Evolutionary conservation across 2,329 filamentous ascomycete species (phyloP).

Genomic region (Sphaerulina musiva): DNA sequence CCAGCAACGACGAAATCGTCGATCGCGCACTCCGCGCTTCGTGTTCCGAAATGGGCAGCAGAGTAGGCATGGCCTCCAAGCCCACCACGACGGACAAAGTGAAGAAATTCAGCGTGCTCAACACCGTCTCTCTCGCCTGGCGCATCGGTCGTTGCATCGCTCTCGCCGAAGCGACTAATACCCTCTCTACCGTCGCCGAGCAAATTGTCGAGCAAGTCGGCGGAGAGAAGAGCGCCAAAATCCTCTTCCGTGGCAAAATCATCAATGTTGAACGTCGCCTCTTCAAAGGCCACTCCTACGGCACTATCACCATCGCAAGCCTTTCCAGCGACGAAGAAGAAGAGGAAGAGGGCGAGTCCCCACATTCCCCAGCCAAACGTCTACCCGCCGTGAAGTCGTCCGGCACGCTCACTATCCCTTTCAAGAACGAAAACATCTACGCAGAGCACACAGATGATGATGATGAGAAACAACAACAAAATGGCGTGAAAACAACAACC

Average conservation of each 20-base stretch:
- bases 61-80: conserved; percentile 38
- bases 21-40: conserved; percentile 38
- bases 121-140: conserved; percentile 43
- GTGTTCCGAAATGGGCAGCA: conserved; percentile 38
- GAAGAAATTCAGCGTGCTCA: conserved; percentile 35
- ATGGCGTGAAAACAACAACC: conserved; percentile 12
- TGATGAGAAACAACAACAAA: conserved; percentile 29
- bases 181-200: conserved; percentile 51
- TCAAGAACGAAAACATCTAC: conserved; percentile 70
- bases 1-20: conserved; percentile 39
- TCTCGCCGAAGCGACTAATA: conserved; percentile 45
- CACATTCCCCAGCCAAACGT: conserved; percentile 16
- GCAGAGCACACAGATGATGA: conserved; percentile 38
- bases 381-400: conserved; percentile 33
- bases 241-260: conserved; percentile 61
- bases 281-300: conserved; percentile 54
- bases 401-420: conserved; percentile 57
- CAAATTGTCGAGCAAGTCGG: conserved; percentile 54
- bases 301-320: conserved; percentile 48
- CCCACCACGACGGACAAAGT: conserved; percentile 38
- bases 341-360: conserved; percentile 37
- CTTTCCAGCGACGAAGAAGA: conserved; percentile 24
- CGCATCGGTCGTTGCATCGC: conserved; percentile 55
- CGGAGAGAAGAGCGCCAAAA: conserved; percentile 47
- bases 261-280: conserved; percentile 53